These are phyloP conservation scores for Fusarium nodosum DNA, from an alignment of 2,329 filamentous ascomycete genomes.

Conservation along the genomic window DNA sequence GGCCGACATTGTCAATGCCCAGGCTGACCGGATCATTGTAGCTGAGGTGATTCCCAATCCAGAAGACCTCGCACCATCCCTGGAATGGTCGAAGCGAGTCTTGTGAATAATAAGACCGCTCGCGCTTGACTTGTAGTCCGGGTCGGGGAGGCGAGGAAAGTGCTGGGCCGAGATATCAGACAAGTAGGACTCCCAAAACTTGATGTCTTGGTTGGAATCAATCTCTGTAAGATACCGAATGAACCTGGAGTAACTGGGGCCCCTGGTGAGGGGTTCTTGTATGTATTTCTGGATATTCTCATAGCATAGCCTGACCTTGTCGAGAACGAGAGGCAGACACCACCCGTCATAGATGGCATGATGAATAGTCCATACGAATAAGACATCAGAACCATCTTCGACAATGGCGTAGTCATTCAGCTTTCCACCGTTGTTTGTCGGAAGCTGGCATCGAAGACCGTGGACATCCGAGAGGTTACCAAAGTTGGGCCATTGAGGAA, in stretches of 20 bases:
- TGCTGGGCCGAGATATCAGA: constrained; percentile 35
- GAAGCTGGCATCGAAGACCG: constrained; percentile 19
- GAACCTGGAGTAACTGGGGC: constrained; percentile 30
- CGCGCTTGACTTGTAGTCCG: constrained; percentile 35
- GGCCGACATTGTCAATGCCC: constrained; percentile 39
- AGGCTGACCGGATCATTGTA: constrained; percentile 43
- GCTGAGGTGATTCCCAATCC: constrained; percentile 39
- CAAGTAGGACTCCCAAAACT: constrained; percentile 40
- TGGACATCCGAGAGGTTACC: constrained; percentile 5
- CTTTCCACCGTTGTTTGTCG: constrained; percentile 23
- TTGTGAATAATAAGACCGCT: constrained; percentile 39
- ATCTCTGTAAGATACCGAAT: constrained; percentile 24
- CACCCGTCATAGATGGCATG: constrained; percentile 51
- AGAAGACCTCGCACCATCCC: background rate
- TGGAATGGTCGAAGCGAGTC: background rate
- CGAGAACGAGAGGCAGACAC: constrained; percentile 43
- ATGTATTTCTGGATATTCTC: background rate
- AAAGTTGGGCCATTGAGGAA: constrained; percentile 25
- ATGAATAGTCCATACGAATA: constrained; percentile 49
- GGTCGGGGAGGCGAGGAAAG: constrained; percentile 40
- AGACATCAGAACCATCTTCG: background rate
- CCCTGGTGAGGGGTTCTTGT: background rate
- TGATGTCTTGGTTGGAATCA: constrained; percentile 4
- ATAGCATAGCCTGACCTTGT: constrained; percentile 42
- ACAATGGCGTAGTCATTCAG: constrained; percentile 23